A percentile compares a stretch with the other conserved stretches of the same genome.
phyloP scores from a whole-genome alignment of 805 yeast species.

The Hanseniaspora hatyaiensis region DNA sequence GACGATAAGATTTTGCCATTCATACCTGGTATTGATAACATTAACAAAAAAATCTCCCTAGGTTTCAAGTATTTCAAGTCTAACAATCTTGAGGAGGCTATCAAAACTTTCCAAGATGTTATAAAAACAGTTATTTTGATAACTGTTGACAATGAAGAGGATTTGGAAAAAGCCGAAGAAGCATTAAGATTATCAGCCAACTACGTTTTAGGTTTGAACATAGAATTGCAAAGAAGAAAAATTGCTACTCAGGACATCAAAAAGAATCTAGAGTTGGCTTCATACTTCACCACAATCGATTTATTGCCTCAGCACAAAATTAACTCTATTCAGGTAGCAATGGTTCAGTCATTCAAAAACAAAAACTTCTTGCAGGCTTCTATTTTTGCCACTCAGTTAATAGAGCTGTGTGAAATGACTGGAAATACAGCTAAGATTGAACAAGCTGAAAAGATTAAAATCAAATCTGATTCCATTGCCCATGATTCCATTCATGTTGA shows the following conservation, averaged over 20 bases:
- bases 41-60: conserved; percentile 47
- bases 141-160: conserved; percentile 61
- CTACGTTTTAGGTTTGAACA: conserved; percentile 82
- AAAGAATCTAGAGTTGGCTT: conserved; percentile 87
- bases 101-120: conserved; percentile 63
- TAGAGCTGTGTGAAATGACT: conserved; percentile 59
- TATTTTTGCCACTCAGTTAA: conserved; percentile 55
- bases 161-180: conserved; percentile 63
- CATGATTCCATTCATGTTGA: conserved; percentile 82
- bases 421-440: conserved; percentile 73
- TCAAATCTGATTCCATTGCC: conserved; percentile 66
- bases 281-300: conserved; percentile 81
- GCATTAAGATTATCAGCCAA: conserved; percentile 68
- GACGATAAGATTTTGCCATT: conserved; percentile 46
- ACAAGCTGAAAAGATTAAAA: conserved; percentile 72
- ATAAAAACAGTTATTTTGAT: conserved; percentile 63
- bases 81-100: conserved; percentile 73
- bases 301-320: conserved; percentile 73
- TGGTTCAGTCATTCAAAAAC: conserved; percentile 80
- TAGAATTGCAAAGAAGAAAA: conserved; percentile 79
- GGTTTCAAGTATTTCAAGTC: conserved; percentile 78
- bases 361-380: conserved; percentile 84
- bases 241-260: conserved; percentile 59
- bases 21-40: conserved; percentile 59
- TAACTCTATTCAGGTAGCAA: conserved; percentile 87